Conservation (phyloP, 805 yeast species). For the Candida hungchunana region DNA sequence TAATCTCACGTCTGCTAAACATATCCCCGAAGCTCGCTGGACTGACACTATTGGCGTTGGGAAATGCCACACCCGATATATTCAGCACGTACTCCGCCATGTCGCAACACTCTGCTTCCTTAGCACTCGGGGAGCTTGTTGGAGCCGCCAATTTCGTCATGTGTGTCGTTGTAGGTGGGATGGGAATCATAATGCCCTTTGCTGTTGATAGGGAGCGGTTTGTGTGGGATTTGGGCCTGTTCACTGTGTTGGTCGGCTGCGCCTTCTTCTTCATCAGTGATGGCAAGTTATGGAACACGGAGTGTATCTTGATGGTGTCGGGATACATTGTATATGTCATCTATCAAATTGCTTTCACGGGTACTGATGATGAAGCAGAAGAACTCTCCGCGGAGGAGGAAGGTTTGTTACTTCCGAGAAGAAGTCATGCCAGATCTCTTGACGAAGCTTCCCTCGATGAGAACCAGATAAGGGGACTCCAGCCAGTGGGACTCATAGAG, state of each 20-base stretch:
- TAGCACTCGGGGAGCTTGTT: slow-evolving; percentile 86
- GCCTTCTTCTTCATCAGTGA: slow-evolving; percentile 50
- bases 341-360: slow-evolving; percentile 37
- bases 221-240: slow-evolving; percentile 56
- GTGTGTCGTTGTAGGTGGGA: slow-evolving; percentile 74
- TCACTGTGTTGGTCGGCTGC: slow-evolving; percentile 45
- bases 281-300: slow-evolving; percentile 49
- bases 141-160: slow-evolving; percentile 87
- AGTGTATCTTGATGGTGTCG: slow-evolving; percentile 52
- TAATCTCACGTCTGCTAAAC: slow-evolving; percentile 55
- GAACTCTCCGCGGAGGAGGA: background rate
- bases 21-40: slow-evolving; percentile 81
- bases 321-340: slow-evolving; percentile 57
- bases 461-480: slow-evolving; percentile 18
- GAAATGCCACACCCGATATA: slow-evolving; percentile 91
- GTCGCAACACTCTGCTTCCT: slow-evolving; percentile 59
- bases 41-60: slow-evolving; percentile 80
- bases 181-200: slow-evolving; percentile 67
- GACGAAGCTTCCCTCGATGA: slow-evolving; percentile 18
- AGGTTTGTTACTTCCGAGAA: background rate
- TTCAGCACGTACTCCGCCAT: slow-evolving; percentile 82
- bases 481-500: slow-evolving; percentile 34
- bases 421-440: background rate
- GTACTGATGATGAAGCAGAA: slow-evolving; percentile 30
- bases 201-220: slow-evolving; percentile 50